These are phyloP conservation scores for Oryza coarctata DNA, from an alignment of 176 grass and related monocot genomes.

Conservation along the genomic window DNA sequence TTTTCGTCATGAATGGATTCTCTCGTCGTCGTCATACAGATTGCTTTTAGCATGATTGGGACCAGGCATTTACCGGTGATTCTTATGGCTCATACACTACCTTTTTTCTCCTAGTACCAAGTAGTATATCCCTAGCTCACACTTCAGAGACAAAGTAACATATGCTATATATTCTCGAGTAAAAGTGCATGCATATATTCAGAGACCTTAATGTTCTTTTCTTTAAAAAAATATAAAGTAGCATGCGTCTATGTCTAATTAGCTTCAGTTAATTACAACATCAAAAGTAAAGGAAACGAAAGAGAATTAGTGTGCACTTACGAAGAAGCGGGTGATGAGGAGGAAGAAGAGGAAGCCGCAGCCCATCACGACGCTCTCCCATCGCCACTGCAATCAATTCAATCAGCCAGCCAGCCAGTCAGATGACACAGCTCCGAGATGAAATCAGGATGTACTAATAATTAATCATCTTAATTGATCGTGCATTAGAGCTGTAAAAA, in stretches of 20 bases:
- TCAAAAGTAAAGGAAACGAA: background rate
- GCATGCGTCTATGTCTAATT: background rate
- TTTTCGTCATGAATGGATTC: slow-evolving; percentile 17
- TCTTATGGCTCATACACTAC: background rate
- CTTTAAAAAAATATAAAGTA: background rate
- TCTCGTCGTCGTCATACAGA: background rate
- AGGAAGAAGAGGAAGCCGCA: slow-evolving; percentile 92
- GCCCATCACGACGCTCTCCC: slow-evolving; percentile 87
- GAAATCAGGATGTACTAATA: background rate
- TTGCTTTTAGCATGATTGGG: slow-evolving; percentile 35
- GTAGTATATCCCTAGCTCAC: background rate
- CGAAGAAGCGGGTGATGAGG: slow-evolving; percentile 81
- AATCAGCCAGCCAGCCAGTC: background rate
- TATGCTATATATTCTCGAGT: background rate
- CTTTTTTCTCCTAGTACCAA: background rate
- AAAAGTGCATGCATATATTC: background rate
- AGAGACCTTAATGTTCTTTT: background rate
- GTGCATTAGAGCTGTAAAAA: no score
- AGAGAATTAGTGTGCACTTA: slow-evolving; percentile 40
- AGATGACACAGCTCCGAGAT: background rate
- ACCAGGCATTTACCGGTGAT: background rate
- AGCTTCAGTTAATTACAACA: background rate
- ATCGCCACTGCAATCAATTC: slow-evolving; percentile 62
- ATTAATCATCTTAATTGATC: background rate
- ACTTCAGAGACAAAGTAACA: background rate